Evolutionary conservation across 768 basidiomycete species (phyloP), one percentile per base, ranked within the genome.

Genomic region (Auricularia heimuer): DNA sequence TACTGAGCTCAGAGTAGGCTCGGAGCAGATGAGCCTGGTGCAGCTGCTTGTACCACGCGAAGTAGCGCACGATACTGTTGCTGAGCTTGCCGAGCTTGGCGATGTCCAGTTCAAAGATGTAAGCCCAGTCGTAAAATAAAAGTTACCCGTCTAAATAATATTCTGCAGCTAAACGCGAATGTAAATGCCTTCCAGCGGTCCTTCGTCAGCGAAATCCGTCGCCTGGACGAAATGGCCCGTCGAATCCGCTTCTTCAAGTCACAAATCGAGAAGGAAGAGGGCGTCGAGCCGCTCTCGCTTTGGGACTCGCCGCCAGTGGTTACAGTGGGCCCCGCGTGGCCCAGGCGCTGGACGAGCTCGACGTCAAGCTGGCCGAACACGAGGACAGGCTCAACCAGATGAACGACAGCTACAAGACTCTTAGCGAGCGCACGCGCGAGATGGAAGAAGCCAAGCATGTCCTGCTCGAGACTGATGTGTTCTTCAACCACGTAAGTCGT

Each of bases 111-210:
- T 98, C 78, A 96, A 95, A 79, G 97, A 99, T 77, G 94, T 95
- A 70, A 70, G 90, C 75, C n/a, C 34, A 8, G 18, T 68, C 14
- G 6, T 29, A 18, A 42, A 12, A 35, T 36, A 16, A 37, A 62
- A 2, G n/a, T 33, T 62, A 11, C 6, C 39, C 18, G 58, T 45
- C 34, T 34, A 56, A 47, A 4, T 47, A 64, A 69, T 64, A 51
- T 62, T 37, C 21, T 64, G 3, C 73, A 98, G 95, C 79, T 98
- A 70, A 98, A 98, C 76, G 92, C 95, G 12, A 85, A 85, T 67
- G 87, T 98, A 70, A 98, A 96, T 76, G 91, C 96, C 18, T 99
- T 98, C 80, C 96, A 99, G 81, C 92, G 97, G 68, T 94, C 95
- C 4, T 99, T 96, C 75, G 92, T 97, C 67, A 92, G 90, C 42